Percentiles rank a stretch among this genome's conserved stretches.
phyloP scores from a whole-genome alignment of 805 yeast genomes.

The Yamadazyma phyllophila region DNA sequence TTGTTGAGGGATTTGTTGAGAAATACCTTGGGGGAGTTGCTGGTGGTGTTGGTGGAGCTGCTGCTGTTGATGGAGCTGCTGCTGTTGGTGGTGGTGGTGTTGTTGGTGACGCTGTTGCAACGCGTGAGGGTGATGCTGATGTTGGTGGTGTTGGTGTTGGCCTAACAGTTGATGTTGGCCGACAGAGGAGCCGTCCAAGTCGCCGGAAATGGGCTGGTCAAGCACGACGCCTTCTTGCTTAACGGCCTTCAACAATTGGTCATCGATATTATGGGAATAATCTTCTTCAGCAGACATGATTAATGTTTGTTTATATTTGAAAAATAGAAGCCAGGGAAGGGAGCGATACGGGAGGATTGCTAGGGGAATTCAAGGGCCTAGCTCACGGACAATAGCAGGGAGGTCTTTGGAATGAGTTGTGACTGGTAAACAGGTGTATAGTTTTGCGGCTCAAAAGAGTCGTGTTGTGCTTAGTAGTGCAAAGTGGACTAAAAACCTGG shows the following conservation, averaged over 20 bases:
- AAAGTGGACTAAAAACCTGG: slow-evolving; percentile 13
- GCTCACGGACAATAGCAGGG: no score
- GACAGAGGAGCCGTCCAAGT: background rate
- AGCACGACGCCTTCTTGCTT: slow-evolving; percentile 30
- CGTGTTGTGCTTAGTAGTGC: slow-evolving; percentile 26
- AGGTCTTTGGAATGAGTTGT: no score
- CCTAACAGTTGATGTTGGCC: slow-evolving; percentile 5
- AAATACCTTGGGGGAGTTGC: slow-evolving; percentile 7
- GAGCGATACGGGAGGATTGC: background rate
- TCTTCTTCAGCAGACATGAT: slow-evolving; percentile 17
- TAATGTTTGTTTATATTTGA: background rate
- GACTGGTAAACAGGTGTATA: background rate
- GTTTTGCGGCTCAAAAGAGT: slow-evolving; percentile 13
- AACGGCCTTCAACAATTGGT: slow-evolving; percentile 39
- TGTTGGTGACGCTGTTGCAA: slow-evolving; percentile 6
- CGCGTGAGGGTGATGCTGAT: slow-evolving; percentile 8
- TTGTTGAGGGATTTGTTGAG: slow-evolving; percentile 6
- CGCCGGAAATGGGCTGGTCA: slow-evolving; percentile 3
- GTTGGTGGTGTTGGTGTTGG: slow-evolving; percentile 14
- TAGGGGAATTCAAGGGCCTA: no score
- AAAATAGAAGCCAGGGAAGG: background rate
- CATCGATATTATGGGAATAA: slow-evolving; percentile 38
- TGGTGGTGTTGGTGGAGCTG: slow-evolving; percentile 7
- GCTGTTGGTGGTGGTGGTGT: slow-evolving; percentile 8
- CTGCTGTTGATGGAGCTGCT: slow-evolving; percentile 12